Percentiles rank a stretch among this genome's conserved stretches.
Evolutionary conservation across 1,139 yeast species (phyloP).

Genomic region (Geotrichum restrictum): DNA sequence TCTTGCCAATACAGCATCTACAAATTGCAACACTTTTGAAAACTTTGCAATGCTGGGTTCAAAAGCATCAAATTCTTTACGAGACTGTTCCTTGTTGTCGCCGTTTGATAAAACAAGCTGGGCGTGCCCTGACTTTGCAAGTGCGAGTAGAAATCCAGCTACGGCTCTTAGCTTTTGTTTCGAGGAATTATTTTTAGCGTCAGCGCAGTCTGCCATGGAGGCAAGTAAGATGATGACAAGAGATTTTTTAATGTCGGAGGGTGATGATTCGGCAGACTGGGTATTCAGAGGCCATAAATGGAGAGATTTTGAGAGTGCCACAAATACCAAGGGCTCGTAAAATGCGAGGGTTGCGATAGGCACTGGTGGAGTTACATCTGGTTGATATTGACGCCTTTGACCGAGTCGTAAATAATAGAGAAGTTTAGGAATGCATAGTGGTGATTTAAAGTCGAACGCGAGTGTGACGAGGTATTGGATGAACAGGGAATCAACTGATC

Average conservation of each 20-base stretch:
- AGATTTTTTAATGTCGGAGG: slow-evolving; percentile 9
- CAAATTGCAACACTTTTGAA: background rate
- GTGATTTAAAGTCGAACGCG: slow-evolving; percentile 32
- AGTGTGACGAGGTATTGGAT: slow-evolving; percentile 35
- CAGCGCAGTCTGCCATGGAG: slow-evolving; percentile 13
- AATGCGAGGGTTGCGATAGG: slow-evolving; percentile 5
- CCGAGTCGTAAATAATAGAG: slow-evolving; percentile 22
- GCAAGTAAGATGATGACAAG: slow-evolving; percentile 13
- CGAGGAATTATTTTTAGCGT: background rate
- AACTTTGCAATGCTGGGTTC: slow-evolving; percentile 10
- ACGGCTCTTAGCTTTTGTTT: slow-evolving; percentile 10
- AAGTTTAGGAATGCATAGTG: slow-evolving; percentile 28
- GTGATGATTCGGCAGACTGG: background rate
- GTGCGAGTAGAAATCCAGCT: slow-evolving; percentile 12
- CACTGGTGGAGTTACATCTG: slow-evolving; percentile 1
- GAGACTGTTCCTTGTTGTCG: slow-evolving; percentile 8
- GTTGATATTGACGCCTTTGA: slow-evolving; percentile 5
- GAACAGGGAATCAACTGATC: slow-evolving; percentile 32
- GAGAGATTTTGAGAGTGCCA: slow-evolving; percentile 17
- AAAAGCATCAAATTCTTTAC: slow-evolving; percentile 14
- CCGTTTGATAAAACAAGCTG: slow-evolving; percentile 2
- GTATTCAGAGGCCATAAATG: slow-evolving; percentile 14
- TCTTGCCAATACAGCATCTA: slow-evolving; percentile 11
- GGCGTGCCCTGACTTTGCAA: slow-evolving; percentile 14
- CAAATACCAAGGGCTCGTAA: slow-evolving; percentile 17